A percentile compares a stretch with the other conserved stretches of the same genome.
phyloP scores from a whole-genome alignment of 306 rosid genomes.

The Ormosia emarginata region DNA sequence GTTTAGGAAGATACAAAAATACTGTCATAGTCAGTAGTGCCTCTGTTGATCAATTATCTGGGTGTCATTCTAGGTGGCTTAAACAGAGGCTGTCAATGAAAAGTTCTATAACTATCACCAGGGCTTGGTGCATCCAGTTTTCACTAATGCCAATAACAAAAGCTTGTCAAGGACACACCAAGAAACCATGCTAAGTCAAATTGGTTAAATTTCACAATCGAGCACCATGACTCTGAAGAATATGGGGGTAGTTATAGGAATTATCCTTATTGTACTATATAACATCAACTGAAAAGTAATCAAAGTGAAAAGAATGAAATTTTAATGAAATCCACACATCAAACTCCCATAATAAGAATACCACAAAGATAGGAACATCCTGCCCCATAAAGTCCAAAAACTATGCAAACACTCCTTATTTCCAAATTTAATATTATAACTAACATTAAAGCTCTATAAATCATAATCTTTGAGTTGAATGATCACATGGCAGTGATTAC shows the following conservation, averaged over 20 bases:
- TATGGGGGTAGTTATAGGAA: neutral
- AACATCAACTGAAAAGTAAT: neutral
- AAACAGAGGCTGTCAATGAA: neutral
- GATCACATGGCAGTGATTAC: neutral
- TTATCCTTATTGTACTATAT: neutral
- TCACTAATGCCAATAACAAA: neutral
- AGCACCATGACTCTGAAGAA: neutral
- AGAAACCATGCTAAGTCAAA: neutral
- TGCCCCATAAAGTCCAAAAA: neutral
- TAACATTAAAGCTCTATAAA: neutral
- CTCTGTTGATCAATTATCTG: neutral
- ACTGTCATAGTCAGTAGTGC: neutral
- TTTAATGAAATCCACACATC: neutral
- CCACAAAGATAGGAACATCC: neutral
- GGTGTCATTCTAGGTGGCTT: neutral
- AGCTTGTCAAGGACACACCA: neutral
- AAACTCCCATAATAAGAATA: neutral
- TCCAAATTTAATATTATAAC: neutral
- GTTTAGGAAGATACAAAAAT: neutral
- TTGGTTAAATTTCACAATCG: neutral
- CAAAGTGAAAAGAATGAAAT: neutral
- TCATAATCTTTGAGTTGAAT: neutral
- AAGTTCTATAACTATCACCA: neutral
- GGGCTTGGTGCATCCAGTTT: neutral
- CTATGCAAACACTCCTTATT: neutral